Base-by-base conservation (phyloP, 2,329 filamentous ascomycete species). In the Sporothrix luriei region DNA sequence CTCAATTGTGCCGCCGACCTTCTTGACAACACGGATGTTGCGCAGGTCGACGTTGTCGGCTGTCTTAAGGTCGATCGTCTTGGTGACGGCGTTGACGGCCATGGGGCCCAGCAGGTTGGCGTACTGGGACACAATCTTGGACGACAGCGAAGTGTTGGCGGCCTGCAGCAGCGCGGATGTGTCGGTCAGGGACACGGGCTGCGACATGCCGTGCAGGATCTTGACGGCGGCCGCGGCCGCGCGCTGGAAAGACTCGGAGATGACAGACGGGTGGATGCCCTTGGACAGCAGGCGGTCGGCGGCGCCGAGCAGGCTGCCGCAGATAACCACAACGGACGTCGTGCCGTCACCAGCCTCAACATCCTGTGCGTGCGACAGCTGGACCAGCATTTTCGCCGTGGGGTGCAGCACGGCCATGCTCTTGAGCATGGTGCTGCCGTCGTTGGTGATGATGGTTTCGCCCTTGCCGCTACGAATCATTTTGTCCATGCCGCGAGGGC, bases 371-470 rank as follows among this genome's bases (percentile, higher is more conserved):
- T 95, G 92, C 76, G 94, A 96, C 73, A 99, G 87, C 80, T 99
- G 94, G 77, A 99, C 95, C 75, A 99, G 86, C 95, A 99, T 99
- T 84, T 97, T 97, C 66, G 95, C 95, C 64, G 96, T 97, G n/a
- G 95, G 95, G 79, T 99, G 95, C 91, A 99, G 93, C 75, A 99
- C 95, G 74, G 92, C 91, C 95, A 99, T 98, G 84, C 94, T 94
- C 84, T 92, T 97, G 78, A 99, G 84, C 94, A 99, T 99, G 70
- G 95, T 99, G 84, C 96, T 97, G 80, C 95, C 95, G 82, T 99
- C 95, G 85, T 99, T 99, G 78, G 95, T 99, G 83, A 99, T 99
- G 80, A 98, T 95, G 70, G 94, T 97, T 81, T 97, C 92, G 82
- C 94, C 95, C 83, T 93, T 97, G 79, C 93, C 92, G 71, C 91